Evolutionary conservation across 805 yeast genomes (phyloP), one percentile per base, ranked within the genome.

Genomic region (Candida adriatica): DNA sequence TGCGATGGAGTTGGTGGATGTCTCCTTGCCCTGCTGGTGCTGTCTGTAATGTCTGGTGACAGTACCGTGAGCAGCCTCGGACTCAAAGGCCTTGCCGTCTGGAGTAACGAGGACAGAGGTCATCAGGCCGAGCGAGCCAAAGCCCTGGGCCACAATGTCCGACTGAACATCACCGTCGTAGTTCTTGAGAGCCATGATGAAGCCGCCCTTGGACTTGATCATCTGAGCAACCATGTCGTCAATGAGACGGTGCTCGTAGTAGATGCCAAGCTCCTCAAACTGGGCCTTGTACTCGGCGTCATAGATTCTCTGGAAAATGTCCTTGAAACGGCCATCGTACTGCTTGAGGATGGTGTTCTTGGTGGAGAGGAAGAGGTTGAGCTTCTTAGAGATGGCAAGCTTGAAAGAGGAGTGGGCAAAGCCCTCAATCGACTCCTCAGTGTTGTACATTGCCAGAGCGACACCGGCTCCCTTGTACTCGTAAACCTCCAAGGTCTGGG

Each of bases 161-260:
- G 94, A 80, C 64, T 87, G 88, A 34, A 90, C 97, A 58, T 90
- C 97, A 60, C 97, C 97, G 59, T 90, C 97, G 64, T 90, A 90
- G 68, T 90, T 90, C 70, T 90, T 90, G 81, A 90, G 74, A 28
- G 97, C 97, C 62, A 90, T 84, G 50, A 90, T 81, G 59, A 68
- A 90, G 6, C 97, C 96, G 51, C 97, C 97, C 55, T 75, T 77
- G 28, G 96, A 85, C 68, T 90, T 90, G 58, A 90, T 66, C 96
- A 90, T 88, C 68, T 90, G 96, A 15, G 97, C 97, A 31, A 90
- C 97, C 97, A 90, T 90, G 58, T 90, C 97, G 62, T 90, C 97
- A 47, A 90, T 90, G 48, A 90, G 69, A 51, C 97, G 77, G 66
- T 90, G 97, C 65, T 90, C 96, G 61, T 82, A 88, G 94, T 94